These are phyloP conservation scores for Diatrype stigma DNA, from an alignment of 2,329 filamentous ascomycete species.

Conservation along the genomic window DNA sequence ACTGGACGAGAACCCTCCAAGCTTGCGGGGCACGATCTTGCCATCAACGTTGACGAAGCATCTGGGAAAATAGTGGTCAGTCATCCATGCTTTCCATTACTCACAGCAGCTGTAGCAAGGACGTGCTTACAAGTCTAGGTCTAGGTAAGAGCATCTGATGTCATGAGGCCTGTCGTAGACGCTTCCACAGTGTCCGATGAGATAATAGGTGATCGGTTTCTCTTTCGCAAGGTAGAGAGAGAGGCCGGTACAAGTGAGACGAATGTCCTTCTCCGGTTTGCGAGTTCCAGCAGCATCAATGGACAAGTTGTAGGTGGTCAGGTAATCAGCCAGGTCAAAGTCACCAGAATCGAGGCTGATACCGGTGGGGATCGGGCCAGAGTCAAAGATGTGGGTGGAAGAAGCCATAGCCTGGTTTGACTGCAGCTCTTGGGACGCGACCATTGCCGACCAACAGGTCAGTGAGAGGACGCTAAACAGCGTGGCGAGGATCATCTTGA, in stretches of 20 bases:
- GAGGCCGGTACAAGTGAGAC: neutral
- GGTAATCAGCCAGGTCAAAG: neutral
- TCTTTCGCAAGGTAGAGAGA: neutral
- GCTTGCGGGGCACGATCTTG: conserved; percentile 1
- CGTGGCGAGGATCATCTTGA: too few relatives aligned
- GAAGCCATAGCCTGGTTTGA: neutral
- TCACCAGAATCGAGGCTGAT: neutral
- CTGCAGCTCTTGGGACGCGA: neutral
- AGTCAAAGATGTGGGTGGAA: neutral
- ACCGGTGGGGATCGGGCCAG: neutral
- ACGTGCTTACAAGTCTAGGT: conserved; percentile 9
- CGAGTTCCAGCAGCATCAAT: neutral
- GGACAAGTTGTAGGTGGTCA: neutral
- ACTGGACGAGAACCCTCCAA: conserved; percentile 1
- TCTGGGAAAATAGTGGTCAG: conserved; percentile 1
- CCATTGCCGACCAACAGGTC: neutral
- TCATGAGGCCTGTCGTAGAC: neutral
- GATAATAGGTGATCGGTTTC: conserved; percentile 4
- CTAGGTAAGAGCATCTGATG: conserved; percentile 9
- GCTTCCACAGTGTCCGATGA: conserved; percentile 5
- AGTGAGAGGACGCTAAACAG: neutral
- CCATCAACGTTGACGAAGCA: conserved; percentile 9
- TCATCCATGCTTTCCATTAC: neutral
- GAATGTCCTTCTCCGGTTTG: neutral
- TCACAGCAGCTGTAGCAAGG: neutral